These are phyloP conservation scores for Plenodomus lindquistii DNA, from an alignment of 2,329 filamentous ascomycete genomes.

Conservation along the genomic window DNA sequence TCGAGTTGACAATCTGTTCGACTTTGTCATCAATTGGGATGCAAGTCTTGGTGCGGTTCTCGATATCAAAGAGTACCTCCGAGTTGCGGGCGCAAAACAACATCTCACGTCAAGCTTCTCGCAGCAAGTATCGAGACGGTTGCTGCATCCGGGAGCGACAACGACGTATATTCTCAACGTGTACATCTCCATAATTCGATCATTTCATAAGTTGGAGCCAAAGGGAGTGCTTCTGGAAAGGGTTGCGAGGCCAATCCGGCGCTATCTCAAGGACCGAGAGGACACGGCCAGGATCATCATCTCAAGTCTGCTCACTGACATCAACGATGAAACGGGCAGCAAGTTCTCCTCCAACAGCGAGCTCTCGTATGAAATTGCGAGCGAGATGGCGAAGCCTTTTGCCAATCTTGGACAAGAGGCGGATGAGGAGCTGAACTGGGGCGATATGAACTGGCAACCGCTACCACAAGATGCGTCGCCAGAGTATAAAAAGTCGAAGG, in stretches of 20 bases:
- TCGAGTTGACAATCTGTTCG: slow-evolving; percentile 73
- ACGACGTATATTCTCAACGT: slow-evolving; percentile 75
- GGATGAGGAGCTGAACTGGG: slow-evolving; percentile 76
- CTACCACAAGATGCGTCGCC: slow-evolving; percentile 91
- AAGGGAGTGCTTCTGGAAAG: slow-evolving; percentile 77
- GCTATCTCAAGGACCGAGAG: slow-evolving; percentile 76
- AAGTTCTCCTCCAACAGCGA: slow-evolving; percentile 62
- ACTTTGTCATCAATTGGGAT: slow-evolving; percentile 78
- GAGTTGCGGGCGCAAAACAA: slow-evolving; percentile 68
- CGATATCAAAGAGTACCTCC: slow-evolving; percentile 72
- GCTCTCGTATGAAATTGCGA: slow-evolving; percentile 68
- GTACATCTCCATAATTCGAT: slow-evolving; percentile 78
- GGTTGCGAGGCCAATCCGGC: slow-evolving; percentile 71
- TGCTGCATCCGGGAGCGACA: slow-evolving; percentile 76
- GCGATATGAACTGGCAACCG: slow-evolving; percentile 91
- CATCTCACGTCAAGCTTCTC: slow-evolving; percentile 73
- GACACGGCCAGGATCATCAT: slow-evolving; percentile 80
- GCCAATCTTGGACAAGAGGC: slow-evolving; percentile 57
- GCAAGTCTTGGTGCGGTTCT: slow-evolving; percentile 71
- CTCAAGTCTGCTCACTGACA: slow-evolving; percentile 69
- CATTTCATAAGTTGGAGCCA: slow-evolving; percentile 74
- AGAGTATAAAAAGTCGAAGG: slow-evolving; percentile 84
- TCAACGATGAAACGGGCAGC: slow-evolving; percentile 51
- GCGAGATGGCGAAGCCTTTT: slow-evolving; percentile 65
- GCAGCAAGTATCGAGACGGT: slow-evolving; percentile 63